Percentiles rank a stretch among this genome's conserved stretches.
These are phyloP conservation scores for Talaromyces islandicus DNA, from an alignment of 2,329 filamentous ascomycete genomes.

Conservation along the genomic window DNA sequence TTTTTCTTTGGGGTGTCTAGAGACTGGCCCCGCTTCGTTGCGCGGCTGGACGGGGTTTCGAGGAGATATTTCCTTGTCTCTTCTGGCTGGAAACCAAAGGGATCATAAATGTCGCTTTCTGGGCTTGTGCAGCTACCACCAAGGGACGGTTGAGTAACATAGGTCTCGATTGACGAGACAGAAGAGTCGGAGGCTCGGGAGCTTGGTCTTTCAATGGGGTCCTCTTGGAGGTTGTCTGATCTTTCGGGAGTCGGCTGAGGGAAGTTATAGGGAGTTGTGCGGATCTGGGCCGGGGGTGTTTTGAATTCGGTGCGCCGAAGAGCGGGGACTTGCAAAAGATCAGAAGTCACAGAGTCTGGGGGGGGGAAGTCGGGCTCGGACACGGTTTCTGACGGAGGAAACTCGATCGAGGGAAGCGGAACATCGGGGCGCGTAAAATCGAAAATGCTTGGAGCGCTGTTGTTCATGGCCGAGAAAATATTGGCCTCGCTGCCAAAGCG, in stretches of 20 bases:
- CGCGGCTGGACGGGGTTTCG: slow-evolving; percentile 33
- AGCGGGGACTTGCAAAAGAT: slow-evolving; percentile 35
- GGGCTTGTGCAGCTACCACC: slow-evolving; percentile 57
- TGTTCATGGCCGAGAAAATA: slow-evolving; percentile 27
- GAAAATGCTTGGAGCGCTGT: slow-evolving; percentile 29
- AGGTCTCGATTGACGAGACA: slow-evolving; percentile 53
- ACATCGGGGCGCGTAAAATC: slow-evolving; percentile 30
- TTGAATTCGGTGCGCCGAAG: slow-evolving; percentile 32
- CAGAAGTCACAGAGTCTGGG: slow-evolving; percentile 22
- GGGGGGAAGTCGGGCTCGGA: slow-evolving; percentile 20
- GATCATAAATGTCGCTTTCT: slow-evolving; percentile 53
- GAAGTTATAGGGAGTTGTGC: slow-evolving; percentile 28
- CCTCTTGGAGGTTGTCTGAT: slow-evolving; percentile 25
- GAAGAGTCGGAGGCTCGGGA: slow-evolving; percentile 60
- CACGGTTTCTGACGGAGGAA: slow-evolving; percentile 22
- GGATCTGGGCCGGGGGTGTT: slow-evolving; percentile 42
- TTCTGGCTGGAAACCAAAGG: slow-evolving; percentile 43
- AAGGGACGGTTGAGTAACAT: slow-evolving; percentile 51
- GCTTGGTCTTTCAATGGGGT: slow-evolving; percentile 48
- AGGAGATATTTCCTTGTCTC: slow-evolving; percentile 29
- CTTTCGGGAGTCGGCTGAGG: slow-evolving; percentile 25
- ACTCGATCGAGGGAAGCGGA: slow-evolving; percentile 39
- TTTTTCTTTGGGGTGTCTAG: slow-evolving; percentile 19
- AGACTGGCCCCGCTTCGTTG: slow-evolving; percentile 21
- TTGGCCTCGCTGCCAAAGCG: slow-evolving; percentile 34